These are phyloP conservation scores for Phylloporus scabripes DNA, from an alignment of 768 basidiomycete genomes.

Conservation along the genomic window DNA sequence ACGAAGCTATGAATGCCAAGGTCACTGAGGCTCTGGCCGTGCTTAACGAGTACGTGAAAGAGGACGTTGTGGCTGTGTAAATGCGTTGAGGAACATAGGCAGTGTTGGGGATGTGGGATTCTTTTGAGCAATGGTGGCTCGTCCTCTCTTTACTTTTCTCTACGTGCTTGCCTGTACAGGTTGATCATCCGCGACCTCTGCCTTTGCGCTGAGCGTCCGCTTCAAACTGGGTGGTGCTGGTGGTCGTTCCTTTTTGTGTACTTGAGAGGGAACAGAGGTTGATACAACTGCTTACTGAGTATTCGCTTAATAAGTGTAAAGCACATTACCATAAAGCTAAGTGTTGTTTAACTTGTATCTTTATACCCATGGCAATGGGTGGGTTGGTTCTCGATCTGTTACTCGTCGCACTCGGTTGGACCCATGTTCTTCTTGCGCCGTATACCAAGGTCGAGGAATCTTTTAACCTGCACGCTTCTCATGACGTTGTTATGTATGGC, in stretches of 20 bases:
- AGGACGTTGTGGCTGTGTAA: conserved; percentile 20
- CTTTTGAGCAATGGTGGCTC: conserved; percentile 39
- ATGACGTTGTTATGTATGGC: conserved; percentile 84
- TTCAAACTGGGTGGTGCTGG: conserved; percentile 41
- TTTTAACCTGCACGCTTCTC: conserved; percentile 88
- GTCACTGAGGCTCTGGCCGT: conserved; percentile 88
- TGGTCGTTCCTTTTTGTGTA: conserved; percentile 52
- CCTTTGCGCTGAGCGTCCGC: conserved; percentile 34
- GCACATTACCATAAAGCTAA: too few species aligned
- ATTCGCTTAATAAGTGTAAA: too few species aligned
- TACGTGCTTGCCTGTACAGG: conserved; percentile 31
- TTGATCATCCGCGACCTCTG: conserved; percentile 36
- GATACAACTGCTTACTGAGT: conserved; percentile 38
- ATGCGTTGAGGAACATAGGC: not conserved
- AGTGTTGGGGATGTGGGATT: conserved; percentile 14
- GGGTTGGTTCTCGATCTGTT: conserved; percentile 41
- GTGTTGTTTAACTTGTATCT: too few species aligned
- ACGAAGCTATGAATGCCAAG: conserved; percentile 82
- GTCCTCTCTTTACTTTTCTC: conserved; percentile 44
- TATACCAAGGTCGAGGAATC: conserved; percentile 98
- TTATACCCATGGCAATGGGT: too few species aligned
- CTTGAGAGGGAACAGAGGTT: conserved; percentile 51
- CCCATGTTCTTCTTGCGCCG: conserved; percentile 73
- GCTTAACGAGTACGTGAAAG: conserved; percentile 74
- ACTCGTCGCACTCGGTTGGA: conserved; percentile 48